Evolutionary conservation across 2,329 filamentous ascomycete genomes (phyloP).

Genomic region (Lecanicillium sp.): DNA sequence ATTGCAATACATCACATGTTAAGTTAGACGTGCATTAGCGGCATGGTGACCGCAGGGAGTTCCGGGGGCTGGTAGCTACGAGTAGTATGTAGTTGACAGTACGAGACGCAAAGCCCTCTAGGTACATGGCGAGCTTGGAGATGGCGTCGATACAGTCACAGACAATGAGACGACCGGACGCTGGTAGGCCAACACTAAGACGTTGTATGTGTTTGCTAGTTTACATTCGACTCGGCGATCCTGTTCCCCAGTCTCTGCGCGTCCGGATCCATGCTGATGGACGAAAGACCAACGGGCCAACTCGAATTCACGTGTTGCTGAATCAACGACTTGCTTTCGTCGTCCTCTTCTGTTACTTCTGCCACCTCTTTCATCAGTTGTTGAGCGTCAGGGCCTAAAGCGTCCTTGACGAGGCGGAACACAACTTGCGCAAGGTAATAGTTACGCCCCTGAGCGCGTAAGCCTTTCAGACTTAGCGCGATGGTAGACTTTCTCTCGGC

Average conservation of each 20-base stretch:
- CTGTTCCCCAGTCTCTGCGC: neutral
- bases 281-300: neutral
- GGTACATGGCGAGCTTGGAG: no score
- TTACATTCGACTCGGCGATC: no score
- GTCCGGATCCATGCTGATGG: neutral
- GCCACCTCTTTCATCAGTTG: neutral
- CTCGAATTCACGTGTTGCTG: neutral
- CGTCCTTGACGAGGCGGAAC: neutral
- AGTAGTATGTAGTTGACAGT: no score
- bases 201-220: no score
- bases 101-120: no score
- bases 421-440: neutral
- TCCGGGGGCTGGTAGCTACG: no score
- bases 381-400: neutral
- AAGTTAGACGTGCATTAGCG: no score
- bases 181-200: no score
- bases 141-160: no score
- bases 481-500: neutral
- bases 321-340: neutral
- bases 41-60: no score
- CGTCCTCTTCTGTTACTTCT: neutral
- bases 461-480: neutral
- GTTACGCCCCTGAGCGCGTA: neutral
- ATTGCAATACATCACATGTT: no score
- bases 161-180: no score